Percentiles rank a stretch among this genome's conserved stretches.
Conservation (phyloP, 2,329 filamentous ascomycete species). For the Fusarium euwallaceae region DNA sequence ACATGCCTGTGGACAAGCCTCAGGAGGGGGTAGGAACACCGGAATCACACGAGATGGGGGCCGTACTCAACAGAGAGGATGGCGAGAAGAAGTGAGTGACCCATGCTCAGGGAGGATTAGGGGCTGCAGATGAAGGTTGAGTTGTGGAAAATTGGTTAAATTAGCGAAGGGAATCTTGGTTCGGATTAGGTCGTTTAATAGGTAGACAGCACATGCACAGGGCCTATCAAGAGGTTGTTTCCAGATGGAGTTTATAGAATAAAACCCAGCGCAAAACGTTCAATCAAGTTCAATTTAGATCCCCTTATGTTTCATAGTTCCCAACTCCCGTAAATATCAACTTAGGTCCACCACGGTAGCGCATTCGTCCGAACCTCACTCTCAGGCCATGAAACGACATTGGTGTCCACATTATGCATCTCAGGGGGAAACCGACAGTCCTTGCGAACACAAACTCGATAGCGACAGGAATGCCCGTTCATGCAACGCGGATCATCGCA, state of each 20-base stretch:
- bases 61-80: slow-evolving; percentile 6
- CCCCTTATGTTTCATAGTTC: neutral
- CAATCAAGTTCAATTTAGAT: neutral
- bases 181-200: neutral
- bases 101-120: no score
- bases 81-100: neutral
- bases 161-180: neutral
- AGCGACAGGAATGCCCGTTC: slow-evolving; percentile 39
- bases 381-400: neutral
- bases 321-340: neutral
- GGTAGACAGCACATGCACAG: neutral
- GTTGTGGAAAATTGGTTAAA: neutral
- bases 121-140: neutral
- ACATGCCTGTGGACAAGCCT: slow-evolving; percentile 6
- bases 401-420: slow-evolving; percentile 35
- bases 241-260: neutral
- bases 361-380: neutral
- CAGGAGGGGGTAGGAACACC: neutral
- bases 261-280: neutral
- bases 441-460: slow-evolving; percentile 18
- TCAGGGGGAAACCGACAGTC: slow-evolving; percentile 35
- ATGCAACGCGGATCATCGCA: slow-evolving; percentile 45
- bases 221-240: neutral
- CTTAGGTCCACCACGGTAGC: neutral
- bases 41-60: neutral